A percentile compares a stretch with the other conserved stretches of the same genome.
phyloP scores from a whole-genome alignment of 192 early-diverging fungal genomes.

The Cetraspora pellucida region DNA sequence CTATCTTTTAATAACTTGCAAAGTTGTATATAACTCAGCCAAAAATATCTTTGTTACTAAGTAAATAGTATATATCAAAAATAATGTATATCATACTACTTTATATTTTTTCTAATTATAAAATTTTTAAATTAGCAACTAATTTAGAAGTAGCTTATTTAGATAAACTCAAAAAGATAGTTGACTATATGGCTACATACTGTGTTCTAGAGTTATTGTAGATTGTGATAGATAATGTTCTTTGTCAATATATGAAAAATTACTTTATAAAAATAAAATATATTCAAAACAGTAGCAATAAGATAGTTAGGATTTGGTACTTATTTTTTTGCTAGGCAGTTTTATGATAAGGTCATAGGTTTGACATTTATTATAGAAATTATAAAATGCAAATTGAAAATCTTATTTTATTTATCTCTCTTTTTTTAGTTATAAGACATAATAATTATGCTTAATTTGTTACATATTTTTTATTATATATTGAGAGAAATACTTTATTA shows the following conservation, averaged over 20 bases:
- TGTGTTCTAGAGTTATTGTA: too few relatives aligned
- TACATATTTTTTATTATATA: too few relatives aligned
- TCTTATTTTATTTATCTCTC: not conserved
- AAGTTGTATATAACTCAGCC: too few relatives aligned
- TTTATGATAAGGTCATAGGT: not conserved
- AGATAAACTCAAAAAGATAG: slow-evolving; percentile 10
- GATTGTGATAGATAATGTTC: too few relatives aligned
- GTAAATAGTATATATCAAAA: too few relatives aligned
- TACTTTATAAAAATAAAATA: not conserved
- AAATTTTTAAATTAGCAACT: not conserved
- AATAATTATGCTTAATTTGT: too few relatives aligned
- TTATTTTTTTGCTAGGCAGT: not conserved
- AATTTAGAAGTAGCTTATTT: not conserved
- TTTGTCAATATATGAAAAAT: not conserved
- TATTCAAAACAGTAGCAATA: not conserved
- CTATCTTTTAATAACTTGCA: too few relatives aligned
- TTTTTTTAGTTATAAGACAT: too few relatives aligned
- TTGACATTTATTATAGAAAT: not conserved
- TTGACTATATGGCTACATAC: not conserved
- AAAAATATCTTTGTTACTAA: too few relatives aligned
- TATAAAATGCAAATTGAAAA: not conserved
- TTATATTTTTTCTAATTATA: slow-evolving; percentile 12
- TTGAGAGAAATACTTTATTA: too few relatives aligned
- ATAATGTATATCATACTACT: too few relatives aligned
- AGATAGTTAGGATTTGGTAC: slow-evolving; percentile 16